Conservation (phyloP, 78 protist species). For the Monosiga brevicollis region DNA sequence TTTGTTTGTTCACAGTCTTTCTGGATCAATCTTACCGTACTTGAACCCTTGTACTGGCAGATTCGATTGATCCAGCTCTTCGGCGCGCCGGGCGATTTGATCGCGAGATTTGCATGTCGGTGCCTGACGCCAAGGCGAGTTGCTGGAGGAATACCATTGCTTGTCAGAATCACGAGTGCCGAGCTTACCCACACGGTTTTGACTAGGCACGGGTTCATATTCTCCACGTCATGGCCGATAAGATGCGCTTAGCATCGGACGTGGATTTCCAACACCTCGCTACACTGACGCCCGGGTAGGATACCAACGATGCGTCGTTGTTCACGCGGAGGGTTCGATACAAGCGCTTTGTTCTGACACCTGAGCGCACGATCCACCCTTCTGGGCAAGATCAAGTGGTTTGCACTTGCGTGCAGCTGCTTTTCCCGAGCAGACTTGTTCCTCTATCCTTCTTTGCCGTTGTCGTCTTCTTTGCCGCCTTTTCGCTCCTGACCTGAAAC, state of each 20-base stretch:
- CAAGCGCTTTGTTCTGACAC: too few relatives aligned
- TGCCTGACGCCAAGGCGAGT: slow-evolving; percentile 71
- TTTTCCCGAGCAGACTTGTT: too few relatives aligned
- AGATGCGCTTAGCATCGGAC: slow-evolving; percentile 25
- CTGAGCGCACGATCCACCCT: too few relatives aligned
- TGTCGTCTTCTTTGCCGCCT: too few relatives aligned
- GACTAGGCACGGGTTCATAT: slow-evolving; percentile 47
- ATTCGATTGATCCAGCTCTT: slow-evolving; percentile 84
- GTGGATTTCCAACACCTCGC: slow-evolving; percentile 57
- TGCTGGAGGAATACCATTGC: background rate
- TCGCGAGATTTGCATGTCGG: slow-evolving; percentile 71
- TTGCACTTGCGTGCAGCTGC: too few relatives aligned
- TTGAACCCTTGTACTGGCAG: slow-evolving; percentile 3
- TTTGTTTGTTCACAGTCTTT: background rate
- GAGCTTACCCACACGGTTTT: too few relatives aligned
- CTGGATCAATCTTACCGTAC: background rate
- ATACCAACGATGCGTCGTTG: slow-evolving; percentile 71
- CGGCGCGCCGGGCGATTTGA: slow-evolving; percentile 94
- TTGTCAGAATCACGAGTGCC: background rate
- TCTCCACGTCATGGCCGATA: slow-evolving; percentile 34
- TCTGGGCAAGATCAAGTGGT: too few relatives aligned
- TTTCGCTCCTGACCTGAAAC: too few relatives aligned
- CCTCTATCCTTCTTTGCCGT: too few relatives aligned
- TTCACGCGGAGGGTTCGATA: too few relatives aligned
- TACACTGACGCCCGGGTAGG: slow-evolving; percentile 75